Conservation (phyloP, 1,139 yeast species). For the Yamadazyma blattariae region DNA sequence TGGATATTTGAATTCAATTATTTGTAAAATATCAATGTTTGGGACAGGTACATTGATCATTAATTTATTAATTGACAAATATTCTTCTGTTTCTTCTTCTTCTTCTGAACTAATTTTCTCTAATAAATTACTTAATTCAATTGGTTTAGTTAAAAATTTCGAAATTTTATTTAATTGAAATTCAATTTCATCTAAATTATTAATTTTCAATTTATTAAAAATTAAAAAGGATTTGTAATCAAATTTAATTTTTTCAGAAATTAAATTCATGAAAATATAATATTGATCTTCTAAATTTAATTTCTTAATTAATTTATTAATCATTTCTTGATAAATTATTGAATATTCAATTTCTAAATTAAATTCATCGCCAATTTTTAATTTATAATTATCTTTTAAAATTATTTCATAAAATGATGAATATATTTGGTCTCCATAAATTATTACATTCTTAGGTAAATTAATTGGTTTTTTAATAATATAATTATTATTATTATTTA, state of each 20-base stretch:
- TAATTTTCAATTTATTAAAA: slow-evolving; percentile 6
- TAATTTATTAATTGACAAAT: neutral
- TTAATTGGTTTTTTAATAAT: slow-evolving; percentile 26
- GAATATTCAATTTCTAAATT: slow-evolving; percentile 44
- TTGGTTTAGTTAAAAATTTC: slow-evolving; percentile 3
- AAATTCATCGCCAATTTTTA: slow-evolving; percentile 33
- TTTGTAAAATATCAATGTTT: slow-evolving; percentile 46
- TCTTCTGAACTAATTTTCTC: neutral
- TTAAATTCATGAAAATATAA: slow-evolving; percentile 5
- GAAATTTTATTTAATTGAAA: neutral
- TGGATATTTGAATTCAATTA: slow-evolving; percentile 43
- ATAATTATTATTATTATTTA: slow-evolving; percentile 35
- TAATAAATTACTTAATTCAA: slow-evolving; percentile 1
- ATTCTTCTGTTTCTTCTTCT: too few relatives aligned
- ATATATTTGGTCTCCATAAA: slow-evolving; percentile 70
- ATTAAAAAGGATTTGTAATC: slow-evolving; percentile 9
- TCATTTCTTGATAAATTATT: slow-evolving; percentile 44
- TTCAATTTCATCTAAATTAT: slow-evolving; percentile 6
- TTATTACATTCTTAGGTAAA: slow-evolving; percentile 32
- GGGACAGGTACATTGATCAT: slow-evolving; percentile 54
- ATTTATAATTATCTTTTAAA: slow-evolving; percentile 17
- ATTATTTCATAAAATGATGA: slow-evolving; percentile 55
- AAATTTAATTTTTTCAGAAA: slow-evolving; percentile 7
- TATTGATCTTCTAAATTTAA: neutral
- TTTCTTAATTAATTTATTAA: neutral